Evolutionary conservation across 768 basidiomycete genomes (phyloP).

Genomic region (Daedaleopsis sinensis): DNA sequence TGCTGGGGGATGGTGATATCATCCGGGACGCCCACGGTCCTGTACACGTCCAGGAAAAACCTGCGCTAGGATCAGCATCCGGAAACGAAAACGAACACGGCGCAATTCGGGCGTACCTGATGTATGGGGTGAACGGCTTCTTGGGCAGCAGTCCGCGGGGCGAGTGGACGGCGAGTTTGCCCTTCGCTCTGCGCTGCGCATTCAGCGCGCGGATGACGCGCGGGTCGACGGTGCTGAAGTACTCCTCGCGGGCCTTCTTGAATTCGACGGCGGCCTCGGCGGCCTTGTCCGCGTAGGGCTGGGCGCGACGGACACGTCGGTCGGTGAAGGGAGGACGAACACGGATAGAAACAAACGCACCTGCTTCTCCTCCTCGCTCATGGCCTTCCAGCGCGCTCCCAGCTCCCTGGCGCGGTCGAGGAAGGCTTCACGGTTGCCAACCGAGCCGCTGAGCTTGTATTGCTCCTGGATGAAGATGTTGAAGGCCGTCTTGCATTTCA

Average conservation of each 20-base stretch:
- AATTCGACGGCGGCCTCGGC: background rate
- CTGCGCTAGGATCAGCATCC: background rate
- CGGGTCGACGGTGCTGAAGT: constrained; percentile 8
- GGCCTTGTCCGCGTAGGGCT: background rate
- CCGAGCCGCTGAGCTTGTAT: background rate
- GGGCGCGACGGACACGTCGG: background rate
- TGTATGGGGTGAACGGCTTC: background rate
- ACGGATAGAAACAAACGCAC: background rate
- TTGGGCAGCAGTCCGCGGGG: background rate
- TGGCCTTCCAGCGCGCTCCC: background rate
- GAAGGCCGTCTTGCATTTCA: background rate
- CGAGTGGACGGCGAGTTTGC: background rate
- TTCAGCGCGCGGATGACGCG: constrained; percentile 8
- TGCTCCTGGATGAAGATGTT: constrained; percentile 1
- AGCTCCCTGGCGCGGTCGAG: background rate
- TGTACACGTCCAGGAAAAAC: background rate
- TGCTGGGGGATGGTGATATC: background rate
- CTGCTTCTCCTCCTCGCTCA: constrained; percentile 18
- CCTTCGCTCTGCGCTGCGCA: constrained; percentile 1
- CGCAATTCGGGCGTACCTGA: background rate
- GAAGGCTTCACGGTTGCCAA: background rate
- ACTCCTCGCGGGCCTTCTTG: constrained; percentile 1
- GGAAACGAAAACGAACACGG: background rate
- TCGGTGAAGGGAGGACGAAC: background rate
- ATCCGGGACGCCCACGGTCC: background rate